These are phyloP conservation scores for Exophiala dermatitidis DNA, from an alignment of 2,329 filamentous ascomycete species.

Conservation along the genomic window DNA sequence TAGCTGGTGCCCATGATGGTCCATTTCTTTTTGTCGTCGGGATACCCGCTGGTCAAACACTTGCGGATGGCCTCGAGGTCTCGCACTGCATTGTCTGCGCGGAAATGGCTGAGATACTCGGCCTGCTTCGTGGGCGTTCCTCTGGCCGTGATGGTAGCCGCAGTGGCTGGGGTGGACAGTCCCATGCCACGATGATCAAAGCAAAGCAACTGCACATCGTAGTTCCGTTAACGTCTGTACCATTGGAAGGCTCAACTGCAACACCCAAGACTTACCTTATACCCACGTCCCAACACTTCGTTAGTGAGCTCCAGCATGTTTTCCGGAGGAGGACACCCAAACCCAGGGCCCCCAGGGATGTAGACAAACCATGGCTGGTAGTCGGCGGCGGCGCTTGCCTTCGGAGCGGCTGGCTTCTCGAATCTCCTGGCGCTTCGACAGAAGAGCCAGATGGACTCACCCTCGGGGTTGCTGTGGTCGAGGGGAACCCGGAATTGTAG, in stretches of 20 bases:
- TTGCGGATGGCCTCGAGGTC: conserved; percentile 82
- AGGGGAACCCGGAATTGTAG: conserved; percentile 81
- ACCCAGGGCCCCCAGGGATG: conserved; percentile 79
- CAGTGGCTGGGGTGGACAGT: conserved; percentile 70
- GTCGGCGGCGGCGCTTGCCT: conserved; percentile 20
- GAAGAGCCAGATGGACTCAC: conserved; percentile 65
- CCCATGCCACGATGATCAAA: conserved; percentile 92
- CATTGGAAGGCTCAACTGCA: conserved; percentile 28
- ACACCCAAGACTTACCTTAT: conserved; percentile 52
- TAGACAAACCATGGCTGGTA: conserved; percentile 60
- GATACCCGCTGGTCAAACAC: conserved; percentile 62
- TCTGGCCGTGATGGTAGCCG: conserved; percentile 59
- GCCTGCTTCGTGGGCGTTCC: conserved; percentile 61
- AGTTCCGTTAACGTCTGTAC: conserved; percentile 22
- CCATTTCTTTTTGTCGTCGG: conserved; percentile 68
- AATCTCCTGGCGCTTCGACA: conserved; percentile 64
- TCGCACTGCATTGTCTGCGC: conserved; percentile 81
- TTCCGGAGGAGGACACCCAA: conserved; percentile 68
- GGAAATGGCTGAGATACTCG: conserved; percentile 73
- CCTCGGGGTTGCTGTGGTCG: conserved; percentile 60
- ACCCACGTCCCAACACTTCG: conserved; percentile 66
- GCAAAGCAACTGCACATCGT: conserved; percentile 49
- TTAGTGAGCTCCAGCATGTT: conserved; percentile 60
- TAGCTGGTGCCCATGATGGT: conserved; percentile 85
- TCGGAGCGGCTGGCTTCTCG: conserved; percentile 52